Base-by-base conservation (phyloP, 164 flowering plant genomes). In the Litsea cubeba region DNA sequence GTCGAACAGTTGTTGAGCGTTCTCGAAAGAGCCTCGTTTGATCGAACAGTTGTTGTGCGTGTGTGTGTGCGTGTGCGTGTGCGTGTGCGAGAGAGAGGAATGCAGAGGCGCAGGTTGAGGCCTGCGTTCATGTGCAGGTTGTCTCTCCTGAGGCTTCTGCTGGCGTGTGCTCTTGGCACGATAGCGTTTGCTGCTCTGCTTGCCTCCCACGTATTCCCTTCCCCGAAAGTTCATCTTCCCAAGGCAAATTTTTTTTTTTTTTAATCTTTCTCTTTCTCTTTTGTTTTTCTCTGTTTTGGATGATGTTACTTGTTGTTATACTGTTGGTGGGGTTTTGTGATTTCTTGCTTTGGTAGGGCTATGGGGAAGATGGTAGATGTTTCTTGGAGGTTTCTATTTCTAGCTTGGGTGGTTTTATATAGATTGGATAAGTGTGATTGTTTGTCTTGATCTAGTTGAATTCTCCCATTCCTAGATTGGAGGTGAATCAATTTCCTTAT, bases 151-250 rank as follows among this genome's bases (percentile, higher is more conserved):
- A 70, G 95, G 81, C 83, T 73, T 78, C 6, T 87, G 83, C 79
- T 94, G 73, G 80, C 84, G 30, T 90, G 74, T 78, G 91, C 91
- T 76, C 81, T 89, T 40, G 74, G 89, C 62, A 69, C 74, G 5
- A 85, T 94, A 20, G 85, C 89, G 3, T 67, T 91, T 11, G 57
- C 86, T 25, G 88, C 92, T 28, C 83, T 92, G 68, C 73, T 94
- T 20, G 86, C 90, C 30, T 32, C 67, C 58, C 89, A 79, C 65
- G 73, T 86, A 15, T 84, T 89, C 69, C 88, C 85, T 69, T 80
- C 84, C 51, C 83, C 89, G 22, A 77, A 78, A 60, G 80, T 83
- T 11, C 80, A 83, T 76, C 85, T 93, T 64, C 90, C 88, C 3
- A 74, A 83, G 84, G 87, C 87, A 60, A 23, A n/a, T n/a, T 1